These are phyloP conservation scores for Penicillium paradoxum DNA, from an alignment of 495 filamentous ascomycete species.

Conservation along the genomic window DNA sequence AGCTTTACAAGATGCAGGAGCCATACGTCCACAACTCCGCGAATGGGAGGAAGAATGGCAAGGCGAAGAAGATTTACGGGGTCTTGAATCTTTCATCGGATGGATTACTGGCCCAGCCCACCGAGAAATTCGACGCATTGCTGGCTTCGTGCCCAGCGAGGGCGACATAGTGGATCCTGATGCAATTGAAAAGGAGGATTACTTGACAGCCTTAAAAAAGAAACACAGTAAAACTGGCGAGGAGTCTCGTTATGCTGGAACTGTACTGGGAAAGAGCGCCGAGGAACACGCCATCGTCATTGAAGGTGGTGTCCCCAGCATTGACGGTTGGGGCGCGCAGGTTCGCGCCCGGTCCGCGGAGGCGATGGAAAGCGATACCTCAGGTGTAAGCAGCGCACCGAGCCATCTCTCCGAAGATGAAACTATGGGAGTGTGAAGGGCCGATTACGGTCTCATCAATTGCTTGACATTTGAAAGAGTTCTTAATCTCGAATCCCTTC, in stretches of 20 bases:
- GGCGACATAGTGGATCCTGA: constrained; percentile 44
- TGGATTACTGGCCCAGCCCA: constrained; percentile 69
- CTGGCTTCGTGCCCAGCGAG: constrained; percentile 49
- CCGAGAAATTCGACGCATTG: constrained; percentile 66
- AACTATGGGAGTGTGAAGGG: constrained; percentile 36
- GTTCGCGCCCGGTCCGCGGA: constrained; percentile 30
- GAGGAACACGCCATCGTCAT: constrained; percentile 64
- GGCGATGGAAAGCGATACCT: constrained; percentile 32
- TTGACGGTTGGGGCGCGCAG: constrained; percentile 59
- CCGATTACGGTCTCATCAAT: neutral
- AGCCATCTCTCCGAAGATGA: constrained; percentile 40
- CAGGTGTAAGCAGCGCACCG: constrained; percentile 41
- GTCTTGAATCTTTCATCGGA: constrained; percentile 63
- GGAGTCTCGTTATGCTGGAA: constrained; percentile 74
- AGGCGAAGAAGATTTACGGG: constrained; percentile 66
- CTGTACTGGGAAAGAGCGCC: constrained; percentile 63
- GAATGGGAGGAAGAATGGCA: constrained; percentile 54
- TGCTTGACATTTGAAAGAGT: neutral
- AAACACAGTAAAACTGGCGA: constrained; percentile 81
- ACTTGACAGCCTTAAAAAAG: constrained; percentile 70
- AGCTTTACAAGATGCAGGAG: constrained; percentile 72
- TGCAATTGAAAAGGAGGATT: constrained; percentile 61
- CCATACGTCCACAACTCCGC: constrained; percentile 56
- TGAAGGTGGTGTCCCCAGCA: constrained; percentile 66
- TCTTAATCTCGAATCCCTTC: neutral